Evolutionary conservation across 148 eudicot genomes (phyloP), one percentile per base, ranked within the genome.

Genomic region (Diospyros lotus): DNA sequence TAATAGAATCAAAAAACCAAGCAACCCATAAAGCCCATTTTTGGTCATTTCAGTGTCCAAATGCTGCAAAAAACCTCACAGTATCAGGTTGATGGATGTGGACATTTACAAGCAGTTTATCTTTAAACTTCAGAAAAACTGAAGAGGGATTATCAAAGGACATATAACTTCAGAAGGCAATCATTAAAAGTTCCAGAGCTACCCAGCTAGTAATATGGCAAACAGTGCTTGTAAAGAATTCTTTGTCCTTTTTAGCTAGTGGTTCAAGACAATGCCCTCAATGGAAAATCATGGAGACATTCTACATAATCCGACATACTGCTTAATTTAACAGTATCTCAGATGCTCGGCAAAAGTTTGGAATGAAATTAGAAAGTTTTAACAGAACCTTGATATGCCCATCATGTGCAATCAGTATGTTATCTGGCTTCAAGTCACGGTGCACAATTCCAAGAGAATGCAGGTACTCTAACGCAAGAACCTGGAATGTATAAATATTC

Each of bases 341-440:
- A 28, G 28, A 28, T 28, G 28, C n/a, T 61, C 15, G 51, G 60
- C 51, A 41, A 60, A 64, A 69, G 53, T 59, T 60, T 40, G 17
- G 13, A 14, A 46, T 54, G 54, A 44, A 28, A 38, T 14, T n/a
- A 55, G 11, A 73, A 46, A 8, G 64, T 64, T 12, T 62, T 38
- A 41, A 61, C n/a, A 28, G 64, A 70, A 86, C 92, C 92, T 89
- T 89, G 72, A 89, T 86, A 76, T 89, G 92, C 58, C 92, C 92
- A 66, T 89, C 90, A 60, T 84, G 90, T 15, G 87, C 92, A 74
- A 89, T 89, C 75, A 89, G 65, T 81, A 89, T 86, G 87, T 89
- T 89, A 82, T 86, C 92, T 58, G 92, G 92, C 80, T 89, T 89
- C 74, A 89, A 73, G 85, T 89, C 92, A 75, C 92, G 90, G 76